These are phyloP conservation scores for Sorghum bicolor DNA, from an alignment of 176 grass and related monocot genomes.

Conservation along the genomic window Sorghum_bicolor_NCBIv3 NC_012878.2:47523001-47523500, in stretches of 20 bases:
- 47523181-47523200: neutral
- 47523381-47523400: too few relatives aligned
- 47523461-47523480: too few relatives aligned
- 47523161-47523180: neutral
- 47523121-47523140: constrained; percentile 2
- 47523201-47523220: neutral
- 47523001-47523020: neutral
- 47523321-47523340: neutral
- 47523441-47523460: too few relatives aligned
- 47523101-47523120: neutral
- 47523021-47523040: neutral
- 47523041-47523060: neutral
- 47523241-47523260: constrained; percentile 21
- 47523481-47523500: too few relatives aligned
- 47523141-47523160: neutral
- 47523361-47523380: neutral
- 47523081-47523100: neutral
- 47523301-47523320: neutral
- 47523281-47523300: neutral
- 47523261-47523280: constrained; percentile 11
- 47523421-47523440: too few relatives aligned
- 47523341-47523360: neutral
- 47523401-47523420: too few relatives aligned
- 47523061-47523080: neutral
- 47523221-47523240: neutral